Percentiles rank a stretch among this genome's conserved stretches.
phyloP scores from a whole-genome alignment of 257 asterid species.

The Solanum rostratum region DNA sequence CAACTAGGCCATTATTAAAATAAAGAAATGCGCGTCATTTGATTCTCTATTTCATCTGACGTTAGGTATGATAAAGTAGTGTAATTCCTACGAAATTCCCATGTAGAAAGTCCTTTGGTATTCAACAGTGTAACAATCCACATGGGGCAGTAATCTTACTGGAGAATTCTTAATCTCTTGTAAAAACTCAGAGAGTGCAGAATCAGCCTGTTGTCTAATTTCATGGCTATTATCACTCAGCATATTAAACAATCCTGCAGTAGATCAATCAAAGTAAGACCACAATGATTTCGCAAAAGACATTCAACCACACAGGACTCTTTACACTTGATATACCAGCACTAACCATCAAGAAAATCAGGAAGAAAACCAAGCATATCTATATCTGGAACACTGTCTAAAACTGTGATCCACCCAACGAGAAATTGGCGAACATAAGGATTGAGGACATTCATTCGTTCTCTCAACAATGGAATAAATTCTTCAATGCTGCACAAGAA shows the following conservation, averaged over 20 bases:
- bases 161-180: constrained; percentile 99
- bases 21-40: background rate
- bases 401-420: constrained; percentile 99
- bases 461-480: constrained; percentile 93
- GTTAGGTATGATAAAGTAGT: background rate
- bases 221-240: constrained; percentile 95
- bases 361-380: constrained; percentile 99
- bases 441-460: constrained; percentile 92
- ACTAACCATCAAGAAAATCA: constrained; percentile 97
- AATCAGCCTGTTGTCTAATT: constrained; percentile 99
- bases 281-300: constrained; percentile 1
- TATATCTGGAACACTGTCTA: constrained; percentile 98
- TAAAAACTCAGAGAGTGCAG: constrained; percentile 97
- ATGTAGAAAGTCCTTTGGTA: background rate
- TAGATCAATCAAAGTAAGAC: constrained; percentile 6
- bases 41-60: background rate
- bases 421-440: constrained; percentile 97
- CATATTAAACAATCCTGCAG: constrained; percentile 94
- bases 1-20: background rate
- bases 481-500: constrained; percentile 75
- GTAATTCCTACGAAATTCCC: background rate
- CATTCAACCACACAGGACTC: background rate
- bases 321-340: background rate
- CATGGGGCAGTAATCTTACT: constrained; percentile 34
- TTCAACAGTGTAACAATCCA: background rate